These are phyloP conservation scores for Styphnolobium japonicum DNA, from an alignment of 306 rosid genomes.

Conservation along the genomic window DNA sequence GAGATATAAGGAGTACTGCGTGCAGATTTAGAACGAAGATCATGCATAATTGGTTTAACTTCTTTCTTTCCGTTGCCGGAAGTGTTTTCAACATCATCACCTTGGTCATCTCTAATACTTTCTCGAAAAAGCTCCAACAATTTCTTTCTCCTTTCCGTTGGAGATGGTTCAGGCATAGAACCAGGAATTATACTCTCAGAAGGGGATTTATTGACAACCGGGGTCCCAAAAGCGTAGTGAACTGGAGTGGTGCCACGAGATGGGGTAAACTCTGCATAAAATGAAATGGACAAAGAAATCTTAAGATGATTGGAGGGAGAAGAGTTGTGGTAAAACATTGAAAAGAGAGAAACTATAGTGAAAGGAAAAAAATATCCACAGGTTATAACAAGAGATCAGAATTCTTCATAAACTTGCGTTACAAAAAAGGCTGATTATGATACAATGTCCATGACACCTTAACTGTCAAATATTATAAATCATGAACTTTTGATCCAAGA, in stretches of 20 bases:
- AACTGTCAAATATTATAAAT: not conserved
- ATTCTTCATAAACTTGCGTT: not conserved
- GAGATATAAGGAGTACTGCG: slow-evolving; percentile 50
- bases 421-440: not conserved
- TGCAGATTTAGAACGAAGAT: slow-evolving; percentile 48
- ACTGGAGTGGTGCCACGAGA: slow-evolving; percentile 81
- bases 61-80: slow-evolving; percentile 26
- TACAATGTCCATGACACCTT: not conserved
- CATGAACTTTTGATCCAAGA: not conserved
- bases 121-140: slow-evolving; percentile 76
- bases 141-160: slow-evolving; percentile 61
- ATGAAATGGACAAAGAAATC: slow-evolving; percentile 2
- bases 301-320: not conserved
- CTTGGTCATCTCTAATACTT: slow-evolving; percentile 37
- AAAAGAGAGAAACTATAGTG: not conserved
- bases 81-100: slow-evolving; percentile 16
- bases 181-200: slow-evolving; percentile 30
- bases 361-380: not conserved
- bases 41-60: slow-evolving; percentile 34
- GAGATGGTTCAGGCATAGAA: slow-evolving; percentile 45
- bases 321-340: not conserved
- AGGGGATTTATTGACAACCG: slow-evolving; percentile 32
- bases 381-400: not conserved
- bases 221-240: slow-evolving; percentile 41
- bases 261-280: slow-evolving; percentile 71